Evolutionary conservation across 768 basidiomycete species (phyloP).

Genomic region (Collybia mongolica): DNA sequence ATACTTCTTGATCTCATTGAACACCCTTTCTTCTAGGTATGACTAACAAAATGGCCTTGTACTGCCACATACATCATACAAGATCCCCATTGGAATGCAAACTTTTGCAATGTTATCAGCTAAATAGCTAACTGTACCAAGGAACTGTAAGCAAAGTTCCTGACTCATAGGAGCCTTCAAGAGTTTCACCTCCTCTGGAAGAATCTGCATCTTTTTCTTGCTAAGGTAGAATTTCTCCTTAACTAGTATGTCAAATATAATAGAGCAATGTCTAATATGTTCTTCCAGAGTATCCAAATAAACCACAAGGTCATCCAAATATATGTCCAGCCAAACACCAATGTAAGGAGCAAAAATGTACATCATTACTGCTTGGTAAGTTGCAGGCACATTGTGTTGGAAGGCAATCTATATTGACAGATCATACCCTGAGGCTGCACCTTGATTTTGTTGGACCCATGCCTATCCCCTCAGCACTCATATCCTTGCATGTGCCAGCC

Average conservation of each 20-base stretch:
- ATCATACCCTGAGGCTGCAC: too few relatives aligned
- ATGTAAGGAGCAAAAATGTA: constrained; percentile 27
- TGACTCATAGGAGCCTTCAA: constrained; percentile 22
- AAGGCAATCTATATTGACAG: too few relatives aligned
- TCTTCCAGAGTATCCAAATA: constrained; percentile 32
- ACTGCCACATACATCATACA: constrained; percentile 13
- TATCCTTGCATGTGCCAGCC: too few relatives aligned
- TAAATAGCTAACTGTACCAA: constrained; percentile 30
- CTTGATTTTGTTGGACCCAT: too few relatives aligned
- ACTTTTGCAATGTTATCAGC: constrained; percentile 18
- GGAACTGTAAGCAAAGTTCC: constrained; percentile 23
- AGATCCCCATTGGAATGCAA: constrained; percentile 22
- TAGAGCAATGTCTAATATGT: constrained; percentile 22
- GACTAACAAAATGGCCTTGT: constrained; percentile 9
- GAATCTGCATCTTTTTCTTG: constrained; percentile 20
- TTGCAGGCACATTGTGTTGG: constrained; percentile 26
- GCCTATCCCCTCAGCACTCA: too few relatives aligned
- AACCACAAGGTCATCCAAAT: constrained; percentile 19
- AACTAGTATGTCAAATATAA: constrained; percentile 19
- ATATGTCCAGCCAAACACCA: constrained; percentile 7
- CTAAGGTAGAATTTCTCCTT: constrained; percentile 23
- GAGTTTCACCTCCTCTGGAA: constrained; percentile 21
- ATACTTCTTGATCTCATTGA: background rate
- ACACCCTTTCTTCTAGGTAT: too few relatives aligned
- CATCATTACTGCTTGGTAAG: constrained; percentile 38